Base-by-base conservation (phyloP, 2,329 filamentous ascomycete species). In the Capronia coronata region DNA sequence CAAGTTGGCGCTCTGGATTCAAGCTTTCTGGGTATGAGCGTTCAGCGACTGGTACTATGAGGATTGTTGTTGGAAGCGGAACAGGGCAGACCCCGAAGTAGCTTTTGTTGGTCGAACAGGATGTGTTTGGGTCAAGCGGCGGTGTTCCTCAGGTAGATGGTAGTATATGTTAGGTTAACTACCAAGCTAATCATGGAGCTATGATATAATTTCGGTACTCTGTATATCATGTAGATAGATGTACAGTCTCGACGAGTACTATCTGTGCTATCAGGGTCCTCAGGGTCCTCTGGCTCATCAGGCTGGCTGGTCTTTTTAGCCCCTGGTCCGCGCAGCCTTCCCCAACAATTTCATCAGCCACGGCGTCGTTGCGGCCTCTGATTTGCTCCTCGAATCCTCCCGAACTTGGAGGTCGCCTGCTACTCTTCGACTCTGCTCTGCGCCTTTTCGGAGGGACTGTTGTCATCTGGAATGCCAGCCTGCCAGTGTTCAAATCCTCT, bases 81-180 rank as follows among this genome's bases (percentile, higher is more conserved):
- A 16, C 4, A 37, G 14, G 11, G n/a, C 2, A 39, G 13, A 39
- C 46, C 38, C 1, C 70, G 71, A 43, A 11, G 19, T 37, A 37
- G 34, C 5, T 18, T 7, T 19, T 19, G n/a, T 18, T 37, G 8
- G 7, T 18, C 11, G 29, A 37, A 37, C 16, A 19, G 18, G 34
- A 37, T 37, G n/a, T 32, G n/a, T n/a, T n/a, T n/a, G n/a, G n/a
- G n/a, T n/a, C n/a, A n/a, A n/a, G n/a, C n/a, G n/a, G n/a, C n/a
- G n/a, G n/a, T n/a, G n/a, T n/a, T n/a, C n/a, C n/a, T n/a, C n/a
- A n/a, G n/a, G n/a, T n/a, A n/a, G n/a, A n/a, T n/a, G n/a, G n/a
- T n/a, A n/a, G n/a, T n/a, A n/a, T n/a, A n/a, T n/a, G n/a, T n/a
- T n/a, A n/a, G n/a, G n/a, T n/a, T n/a, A n/a, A n/a, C n/a, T n/a